These are phyloP conservation scores for Collybiopsis confluens DNA, from an alignment of 768 basidiomycete genomes.

Conservation along the genomic window DNA sequence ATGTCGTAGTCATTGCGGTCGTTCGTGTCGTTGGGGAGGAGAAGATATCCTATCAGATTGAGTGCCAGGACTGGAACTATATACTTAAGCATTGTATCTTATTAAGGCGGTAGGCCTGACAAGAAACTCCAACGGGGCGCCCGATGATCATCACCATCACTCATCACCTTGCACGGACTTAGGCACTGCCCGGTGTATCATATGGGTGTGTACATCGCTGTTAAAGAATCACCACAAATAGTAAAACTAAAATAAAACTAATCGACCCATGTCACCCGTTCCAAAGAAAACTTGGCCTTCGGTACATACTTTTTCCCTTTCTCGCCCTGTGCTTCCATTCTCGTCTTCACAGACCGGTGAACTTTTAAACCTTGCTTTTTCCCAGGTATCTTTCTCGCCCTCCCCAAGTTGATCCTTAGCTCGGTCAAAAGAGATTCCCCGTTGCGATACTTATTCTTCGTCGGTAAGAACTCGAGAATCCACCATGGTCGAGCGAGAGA, in stretches of 20 bases:
- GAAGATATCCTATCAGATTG: too few species aligned
- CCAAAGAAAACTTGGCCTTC: not conserved
- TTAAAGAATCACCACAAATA: not conserved
- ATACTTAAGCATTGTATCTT: too few species aligned
- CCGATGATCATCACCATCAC: too few species aligned
- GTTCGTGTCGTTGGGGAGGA: not conserved
- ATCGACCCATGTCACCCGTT: conserved; percentile 6
- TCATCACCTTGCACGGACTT: too few species aligned
- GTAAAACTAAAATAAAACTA: not conserved
- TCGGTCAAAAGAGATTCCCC: conserved; percentile 14
- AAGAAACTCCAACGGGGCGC: too few species aligned
- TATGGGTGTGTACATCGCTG: too few species aligned
- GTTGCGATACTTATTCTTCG: conserved; percentile 35
- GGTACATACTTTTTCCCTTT: conserved; percentile 4
- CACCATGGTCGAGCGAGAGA: conserved; percentile 49
- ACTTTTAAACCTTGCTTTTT: conserved; percentile 30
- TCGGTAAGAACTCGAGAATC: conserved; percentile 53
- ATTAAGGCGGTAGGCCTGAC: too few species aligned
- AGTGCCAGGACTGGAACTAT: too few species aligned
- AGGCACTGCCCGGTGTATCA: too few species aligned
- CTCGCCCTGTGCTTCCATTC: conserved; percentile 33
- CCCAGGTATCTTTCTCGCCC: conserved; percentile 36
- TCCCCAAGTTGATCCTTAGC: conserved; percentile 31
- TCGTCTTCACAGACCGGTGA: conserved; percentile 42
- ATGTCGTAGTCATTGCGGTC: not conserved